Percentiles rank a stretch among this genome's conserved stretches.
These are phyloP conservation scores for Psilocybe cyanescens DNA, from an alignment of 768 basidiomycete species.

Conservation along the genomic window DNA sequence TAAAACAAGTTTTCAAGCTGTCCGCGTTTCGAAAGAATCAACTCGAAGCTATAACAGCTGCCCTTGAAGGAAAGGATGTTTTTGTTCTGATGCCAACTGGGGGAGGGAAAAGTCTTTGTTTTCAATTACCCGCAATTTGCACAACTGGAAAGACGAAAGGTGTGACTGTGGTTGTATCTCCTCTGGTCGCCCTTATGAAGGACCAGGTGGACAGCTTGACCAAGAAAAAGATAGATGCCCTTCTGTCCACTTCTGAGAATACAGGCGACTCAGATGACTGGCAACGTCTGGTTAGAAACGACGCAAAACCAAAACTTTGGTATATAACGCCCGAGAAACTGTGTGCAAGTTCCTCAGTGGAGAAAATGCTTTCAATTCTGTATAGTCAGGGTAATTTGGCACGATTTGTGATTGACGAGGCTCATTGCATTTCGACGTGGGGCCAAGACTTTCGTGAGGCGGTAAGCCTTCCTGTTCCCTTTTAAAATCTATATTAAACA, in stretches of 20 bases:
- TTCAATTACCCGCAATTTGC: constrained; percentile 90
- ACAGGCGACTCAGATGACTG: constrained; percentile 34
- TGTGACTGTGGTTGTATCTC: constrained; percentile 89
- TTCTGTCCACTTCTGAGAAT: constrained; percentile 67
- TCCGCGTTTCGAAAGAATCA: constrained; percentile 80
- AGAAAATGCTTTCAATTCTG: constrained; percentile 58
- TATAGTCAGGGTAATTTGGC: constrained; percentile 65
- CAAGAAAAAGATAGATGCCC: constrained; percentile 68
- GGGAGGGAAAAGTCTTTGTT: constrained; percentile 89
- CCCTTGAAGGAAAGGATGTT: constrained; percentile 81
- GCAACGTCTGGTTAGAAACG: constrained; percentile 44
- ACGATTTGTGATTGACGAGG: constrained; percentile 95
- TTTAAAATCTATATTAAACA: background rate
- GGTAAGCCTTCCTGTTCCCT: constrained; percentile 42
- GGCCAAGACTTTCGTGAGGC: constrained; percentile 91
- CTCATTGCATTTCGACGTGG: constrained; percentile 94
- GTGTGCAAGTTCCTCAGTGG: constrained; percentile 59
- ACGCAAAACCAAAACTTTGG: constrained; percentile 64
- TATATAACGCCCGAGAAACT: constrained; percentile 95
- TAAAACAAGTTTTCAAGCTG: constrained; percentile 67
- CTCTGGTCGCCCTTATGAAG: constrained; percentile 84
- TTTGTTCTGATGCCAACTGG: constrained; percentile 98
- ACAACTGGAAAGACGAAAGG: constrained; percentile 70
- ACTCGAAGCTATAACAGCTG: constrained; percentile 81
- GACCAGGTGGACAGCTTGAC: constrained; percentile 82